Percentiles rank a stretch among this genome's conserved stretches.
Evolutionary conservation across 139 green algal genomes (phyloP).

Genomic region (Coelastrella sp.): DNA sequence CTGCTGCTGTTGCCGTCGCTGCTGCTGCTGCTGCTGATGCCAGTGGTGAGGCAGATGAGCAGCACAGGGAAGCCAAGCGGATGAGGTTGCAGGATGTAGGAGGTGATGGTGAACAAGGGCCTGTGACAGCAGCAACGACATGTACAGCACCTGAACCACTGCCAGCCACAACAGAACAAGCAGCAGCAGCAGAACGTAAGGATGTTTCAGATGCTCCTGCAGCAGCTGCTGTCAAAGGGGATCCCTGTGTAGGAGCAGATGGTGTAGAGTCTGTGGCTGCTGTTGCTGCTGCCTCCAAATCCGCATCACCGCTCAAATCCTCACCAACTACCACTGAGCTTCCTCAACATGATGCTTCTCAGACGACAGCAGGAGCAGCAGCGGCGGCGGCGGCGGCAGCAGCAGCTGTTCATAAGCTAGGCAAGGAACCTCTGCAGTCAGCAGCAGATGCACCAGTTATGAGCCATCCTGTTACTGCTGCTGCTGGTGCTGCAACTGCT

Average conservation of each 20-base stretch:
- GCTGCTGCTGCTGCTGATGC: not conserved
- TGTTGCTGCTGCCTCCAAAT: not conserved
- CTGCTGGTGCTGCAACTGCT: not conserved
- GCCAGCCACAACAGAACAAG: not conserved
- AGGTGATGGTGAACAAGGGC: too few relatives aligned
- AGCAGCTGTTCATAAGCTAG: not conserved
- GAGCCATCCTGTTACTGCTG: not conserved
- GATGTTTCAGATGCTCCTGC: not conserved
- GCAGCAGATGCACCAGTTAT: not conserved
- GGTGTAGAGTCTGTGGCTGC: not conserved
- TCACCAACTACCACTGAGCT: not conserved
- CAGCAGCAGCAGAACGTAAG: constrained; percentile 11
- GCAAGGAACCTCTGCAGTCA: not conserved
- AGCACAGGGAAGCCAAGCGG: not conserved
- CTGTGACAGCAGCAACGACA: too few relatives aligned
- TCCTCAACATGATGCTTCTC: not conserved
- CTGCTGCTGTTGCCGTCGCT: not conserved
- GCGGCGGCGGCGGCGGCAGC: not conserved
- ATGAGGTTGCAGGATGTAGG: too few relatives aligned
- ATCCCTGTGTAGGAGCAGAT: not conserved
- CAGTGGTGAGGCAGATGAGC: not conserved
- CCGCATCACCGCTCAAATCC: too few relatives aligned
- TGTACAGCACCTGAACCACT: not conserved
- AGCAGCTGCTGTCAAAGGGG: not conserved
- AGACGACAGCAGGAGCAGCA: not conserved